phyloP scores from a whole-genome alignment of 2,329 filamentous ascomycete species.

The Neonectria punicea region DNA sequence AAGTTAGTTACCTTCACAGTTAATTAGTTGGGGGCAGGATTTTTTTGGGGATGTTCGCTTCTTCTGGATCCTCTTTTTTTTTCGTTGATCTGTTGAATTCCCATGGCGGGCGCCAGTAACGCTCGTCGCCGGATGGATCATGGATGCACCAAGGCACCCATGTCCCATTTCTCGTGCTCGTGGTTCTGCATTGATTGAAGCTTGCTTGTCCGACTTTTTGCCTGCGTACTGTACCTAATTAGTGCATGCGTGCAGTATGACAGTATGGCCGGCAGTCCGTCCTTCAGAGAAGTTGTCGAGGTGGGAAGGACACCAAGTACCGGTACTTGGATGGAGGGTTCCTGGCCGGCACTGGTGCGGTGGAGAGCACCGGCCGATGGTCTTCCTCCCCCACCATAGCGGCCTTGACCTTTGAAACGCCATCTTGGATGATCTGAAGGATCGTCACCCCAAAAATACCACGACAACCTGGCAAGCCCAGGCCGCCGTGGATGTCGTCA shows the following conservation, averaged over 20 bases:
- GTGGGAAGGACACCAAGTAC: slow-evolving; percentile 10
- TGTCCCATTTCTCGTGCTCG: slow-evolving; percentile 28
- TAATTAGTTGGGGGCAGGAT: slow-evolving; percentile 40
- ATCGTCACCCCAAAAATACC: slow-evolving; percentile 29
- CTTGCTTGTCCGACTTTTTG: slow-evolving; percentile 18
- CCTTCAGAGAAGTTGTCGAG: neutral
- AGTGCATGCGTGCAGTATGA: neutral
- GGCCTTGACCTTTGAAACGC: slow-evolving; percentile 21
- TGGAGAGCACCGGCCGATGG: slow-evolving; percentile 23
- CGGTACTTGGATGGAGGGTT: slow-evolving; percentile 30
- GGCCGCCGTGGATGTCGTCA: slow-evolving; percentile 29
- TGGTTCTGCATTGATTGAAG: slow-evolving; percentile 25
- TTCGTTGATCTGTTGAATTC: slow-evolving; percentile 47
- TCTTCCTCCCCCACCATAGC: slow-evolving; percentile 33
- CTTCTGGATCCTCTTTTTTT: slow-evolving; percentile 39
- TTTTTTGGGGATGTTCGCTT: slow-evolving; percentile 44
- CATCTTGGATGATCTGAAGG: slow-evolving; percentile 33
- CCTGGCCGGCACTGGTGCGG: slow-evolving; percentile 6
- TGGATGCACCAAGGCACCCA: slow-evolving; percentile 14
- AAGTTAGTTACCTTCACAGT: slow-evolving; percentile 13
- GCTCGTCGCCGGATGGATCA: slow-evolving; percentile 6
- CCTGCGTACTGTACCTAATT: neutral
- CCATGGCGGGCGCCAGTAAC: slow-evolving; percentile 10
- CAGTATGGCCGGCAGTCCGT: neutral
- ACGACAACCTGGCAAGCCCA: neutral